A percentile compares a stretch with the other conserved stretches of the same genome.
Conservation (phyloP, 441 rosid species). For the California macrophylla region DNA sequence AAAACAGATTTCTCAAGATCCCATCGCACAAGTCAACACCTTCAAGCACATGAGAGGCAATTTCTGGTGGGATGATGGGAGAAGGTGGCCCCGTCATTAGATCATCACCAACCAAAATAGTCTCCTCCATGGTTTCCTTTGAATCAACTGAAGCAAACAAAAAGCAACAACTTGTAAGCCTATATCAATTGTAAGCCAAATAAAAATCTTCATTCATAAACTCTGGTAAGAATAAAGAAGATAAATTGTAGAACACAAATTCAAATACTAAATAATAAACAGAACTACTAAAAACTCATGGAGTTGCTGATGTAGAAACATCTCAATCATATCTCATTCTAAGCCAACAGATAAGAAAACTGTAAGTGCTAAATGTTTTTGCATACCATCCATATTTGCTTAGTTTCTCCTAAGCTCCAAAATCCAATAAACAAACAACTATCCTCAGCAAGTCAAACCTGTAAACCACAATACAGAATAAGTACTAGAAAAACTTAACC, state of each 20-base stretch:
- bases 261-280: background rate
- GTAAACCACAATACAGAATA: slow-evolving; percentile 18
- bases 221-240: background rate
- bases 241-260: background rate
- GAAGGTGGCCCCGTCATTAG: slow-evolving; percentile 92
- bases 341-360: background rate
- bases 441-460: slow-evolving; percentile 17
- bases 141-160: slow-evolving; percentile 60
- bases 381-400: slow-evolving; percentile 67
- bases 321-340: background rate
- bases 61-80: slow-evolving; percentile 79
- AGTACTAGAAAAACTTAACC: background rate
- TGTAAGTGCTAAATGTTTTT: slow-evolving; percentile 6
- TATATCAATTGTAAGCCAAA: background rate
- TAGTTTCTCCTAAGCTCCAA: slow-evolving; percentile 12
- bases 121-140: slow-evolving; percentile 89
- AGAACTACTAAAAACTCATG: background rate
- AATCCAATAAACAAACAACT: slow-evolving; percentile 4
- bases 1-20: slow-evolving; percentile 62
- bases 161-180: background rate
- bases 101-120: slow-evolving; percentile 86
- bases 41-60: slow-evolving; percentile 82
- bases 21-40: slow-evolving; percentile 81
- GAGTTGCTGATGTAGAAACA: background rate
- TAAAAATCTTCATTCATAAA: background rate